A percentile compares a stretch with the other conserved stretches of the same genome.
Evolutionary conservation across 2,329 filamentous ascomycete genomes (phyloP).

Genomic region (Aureobasidium sp.): DNA sequence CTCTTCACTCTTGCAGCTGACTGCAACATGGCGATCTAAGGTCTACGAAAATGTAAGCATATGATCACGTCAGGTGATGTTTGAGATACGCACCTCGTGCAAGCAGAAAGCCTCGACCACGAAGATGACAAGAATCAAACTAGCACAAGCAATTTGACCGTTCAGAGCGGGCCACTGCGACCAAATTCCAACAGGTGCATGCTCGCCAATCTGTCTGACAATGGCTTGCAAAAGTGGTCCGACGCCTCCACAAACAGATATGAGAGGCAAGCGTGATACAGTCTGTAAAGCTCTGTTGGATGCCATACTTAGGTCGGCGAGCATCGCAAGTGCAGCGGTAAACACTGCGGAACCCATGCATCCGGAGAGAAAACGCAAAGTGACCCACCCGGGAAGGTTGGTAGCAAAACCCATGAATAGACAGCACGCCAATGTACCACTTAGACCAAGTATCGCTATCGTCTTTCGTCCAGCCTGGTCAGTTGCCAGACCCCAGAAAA

Average conservation of each 20-base stretch:
- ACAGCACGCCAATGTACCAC: conserved; percentile 40
- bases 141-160: conserved; percentile 39
- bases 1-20: conserved; percentile 38
- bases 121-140: conserved; percentile 36
- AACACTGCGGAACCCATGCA: conserved; percentile 38
- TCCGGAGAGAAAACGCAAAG: conserved; percentile 39
- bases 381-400: conserved; percentile 34
- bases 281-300: conserved; percentile 26
- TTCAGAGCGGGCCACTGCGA: conserved; percentile 37
- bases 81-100: conserved; percentile 31
- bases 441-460: conserved; percentile 39
- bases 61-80: neutral
- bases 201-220: conserved; percentile 37
- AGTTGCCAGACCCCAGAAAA: conserved; percentile 40
- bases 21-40: neutral
- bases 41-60: neutral
- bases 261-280: conserved; percentile 38
- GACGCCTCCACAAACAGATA: conserved; percentile 40
- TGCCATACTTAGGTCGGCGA: conserved; percentile 34
- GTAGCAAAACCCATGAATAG: conserved; percentile 42
- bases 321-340: conserved; percentile 41
- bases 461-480: conserved; percentile 38
- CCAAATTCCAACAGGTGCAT: conserved; percentile 34
- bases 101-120: conserved; percentile 35
- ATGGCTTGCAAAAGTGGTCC: conserved; percentile 39